Conservation (phyloP, 2,329 filamentous ascomycete species). For the Didymella exigua region DNA sequence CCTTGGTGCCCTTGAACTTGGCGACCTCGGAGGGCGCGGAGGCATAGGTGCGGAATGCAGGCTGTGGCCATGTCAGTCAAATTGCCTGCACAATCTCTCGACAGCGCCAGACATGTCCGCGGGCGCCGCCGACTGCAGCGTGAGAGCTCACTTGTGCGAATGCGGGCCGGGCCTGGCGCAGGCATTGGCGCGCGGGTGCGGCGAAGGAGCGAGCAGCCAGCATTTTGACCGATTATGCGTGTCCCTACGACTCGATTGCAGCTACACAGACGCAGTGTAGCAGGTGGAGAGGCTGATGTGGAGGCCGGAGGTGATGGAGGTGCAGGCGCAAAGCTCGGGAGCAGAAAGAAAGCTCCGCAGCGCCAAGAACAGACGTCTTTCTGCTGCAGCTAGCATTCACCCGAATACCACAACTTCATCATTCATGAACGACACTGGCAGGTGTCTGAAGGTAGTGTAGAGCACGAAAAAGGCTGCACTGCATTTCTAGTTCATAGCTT, state of each 20-base stretch:
- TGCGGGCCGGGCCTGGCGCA: conserved; percentile 66
- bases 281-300: conserved; percentile 27
- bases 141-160: conserved; percentile 62
- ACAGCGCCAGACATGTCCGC: neutral
- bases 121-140: neutral
- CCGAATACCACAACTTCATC: conserved; percentile 1
- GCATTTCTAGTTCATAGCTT: neutral
- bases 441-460: neutral
- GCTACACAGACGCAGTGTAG: conserved; percentile 41
- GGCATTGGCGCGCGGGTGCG: conserved; percentile 77
- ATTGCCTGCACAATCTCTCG: neutral
- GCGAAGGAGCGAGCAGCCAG: conserved; percentile 80
- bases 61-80: conserved; percentile 25
- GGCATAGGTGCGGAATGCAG: conserved; percentile 59
- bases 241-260: conserved; percentile 40
- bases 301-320: conserved; percentile 29
- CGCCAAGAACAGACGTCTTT: conserved; percentile 10
- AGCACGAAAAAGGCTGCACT: neutral
- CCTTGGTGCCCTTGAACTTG: conserved; percentile 91
- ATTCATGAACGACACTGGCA: neutral
- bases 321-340: conserved; percentile 31
- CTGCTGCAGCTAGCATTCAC: conserved; percentile 11
- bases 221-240: conserved; percentile 64
- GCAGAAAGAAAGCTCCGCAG: conserved; percentile 39
- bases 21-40: conserved; percentile 64